A percentile compares a stretch with the other conserved stretches of the same genome.
phyloP scores from a whole-genome alignment of 2,329 filamentous ascomycete genomes.

The Ophiocordyceps robertsii region DNA sequence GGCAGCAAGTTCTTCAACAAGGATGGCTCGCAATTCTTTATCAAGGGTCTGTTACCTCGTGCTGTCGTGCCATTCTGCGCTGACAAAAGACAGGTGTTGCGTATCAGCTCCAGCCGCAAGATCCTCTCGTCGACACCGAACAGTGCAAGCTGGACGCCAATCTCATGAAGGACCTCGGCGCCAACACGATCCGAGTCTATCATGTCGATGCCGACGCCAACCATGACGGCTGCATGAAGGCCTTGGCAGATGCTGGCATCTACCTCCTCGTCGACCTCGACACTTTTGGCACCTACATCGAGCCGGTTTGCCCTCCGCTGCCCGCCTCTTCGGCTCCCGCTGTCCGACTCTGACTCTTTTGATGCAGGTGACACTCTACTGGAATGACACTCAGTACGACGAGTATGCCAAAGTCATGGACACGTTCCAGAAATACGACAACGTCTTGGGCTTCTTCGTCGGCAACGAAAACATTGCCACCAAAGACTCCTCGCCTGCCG shows the following conservation, averaged over 20 bases:
- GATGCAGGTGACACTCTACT: conserved; percentile 46
- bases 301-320: conserved; percentile 31
- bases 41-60: conserved; percentile 49
- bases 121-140: conserved; percentile 61
- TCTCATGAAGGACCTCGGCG: conserved; percentile 68
- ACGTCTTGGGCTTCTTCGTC: conserved; percentile 72
- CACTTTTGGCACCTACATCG: conserved; percentile 56
- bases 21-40: conserved; percentile 69
- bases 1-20: conserved; percentile 79
- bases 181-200: conserved; percentile 79
- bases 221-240: conserved; percentile 70
- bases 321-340: neutral
- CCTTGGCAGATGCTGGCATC: conserved; percentile 67
- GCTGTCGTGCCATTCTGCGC: neutral
- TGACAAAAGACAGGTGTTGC: conserved; percentile 47
- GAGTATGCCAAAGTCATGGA: conserved; percentile 63
- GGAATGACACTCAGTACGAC: conserved; percentile 60
- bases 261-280: conserved; percentile 78
- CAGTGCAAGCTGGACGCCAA: conserved; percentile 66
- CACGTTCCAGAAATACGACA: conserved; percentile 63
- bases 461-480: conserved; percentile 76
- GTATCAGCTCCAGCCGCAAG: conserved; percentile 50
- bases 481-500: conserved; percentile 44
- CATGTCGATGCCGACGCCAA: conserved; percentile 62
- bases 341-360: conserved; percentile 12